phyloP scores from a whole-genome alignment of 2,329 filamentous ascomycete species.

The Annulohypoxylon truncatum region DNA sequence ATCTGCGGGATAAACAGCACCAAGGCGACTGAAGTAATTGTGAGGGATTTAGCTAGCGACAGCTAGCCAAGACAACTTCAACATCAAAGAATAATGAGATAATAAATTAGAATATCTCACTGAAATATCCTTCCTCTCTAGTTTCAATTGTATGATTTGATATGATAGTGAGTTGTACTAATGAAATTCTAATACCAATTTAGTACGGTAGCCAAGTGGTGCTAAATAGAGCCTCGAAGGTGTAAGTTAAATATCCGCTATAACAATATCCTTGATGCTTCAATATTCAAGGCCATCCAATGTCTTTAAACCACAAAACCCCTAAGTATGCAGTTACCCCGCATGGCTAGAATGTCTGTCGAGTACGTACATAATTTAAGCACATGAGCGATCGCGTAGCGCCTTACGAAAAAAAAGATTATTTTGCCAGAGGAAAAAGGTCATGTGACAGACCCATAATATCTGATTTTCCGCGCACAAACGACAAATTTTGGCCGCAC shows the following conservation, averaged over 20 bases:
- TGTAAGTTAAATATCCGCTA: neutral
- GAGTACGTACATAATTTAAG: neutral
- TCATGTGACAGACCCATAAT: conserved; percentile 37
- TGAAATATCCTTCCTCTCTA: conserved; percentile 10
- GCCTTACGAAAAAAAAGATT: neutral
- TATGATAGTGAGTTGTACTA: neutral
- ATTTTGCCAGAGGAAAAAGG: conserved; percentile 35
- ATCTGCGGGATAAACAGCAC: conserved; percentile 4
- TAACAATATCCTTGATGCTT: neutral
- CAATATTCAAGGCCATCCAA: neutral
- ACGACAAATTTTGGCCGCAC: conserved; percentile 48
- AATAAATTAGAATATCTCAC: conserved; percentile 1
- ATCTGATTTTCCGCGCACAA: conserved; percentile 47
- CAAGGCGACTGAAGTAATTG: neutral
- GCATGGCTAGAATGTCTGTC: neutral
- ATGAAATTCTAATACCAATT: neutral
- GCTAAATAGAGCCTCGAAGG: neutral
- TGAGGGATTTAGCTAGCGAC: conserved; percentile 1
- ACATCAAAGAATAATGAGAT: conserved; percentile 1
- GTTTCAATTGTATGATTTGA: conserved; percentile 1
- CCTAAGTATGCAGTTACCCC: conserved; percentile 4
- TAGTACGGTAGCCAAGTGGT: too few relatives aligned
- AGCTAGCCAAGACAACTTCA: neutral
- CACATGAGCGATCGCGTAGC: neutral
- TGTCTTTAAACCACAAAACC: neutral